Conservation (phyloP, 345 rosid genomes). For the Corchorus capsularis region DNA sequence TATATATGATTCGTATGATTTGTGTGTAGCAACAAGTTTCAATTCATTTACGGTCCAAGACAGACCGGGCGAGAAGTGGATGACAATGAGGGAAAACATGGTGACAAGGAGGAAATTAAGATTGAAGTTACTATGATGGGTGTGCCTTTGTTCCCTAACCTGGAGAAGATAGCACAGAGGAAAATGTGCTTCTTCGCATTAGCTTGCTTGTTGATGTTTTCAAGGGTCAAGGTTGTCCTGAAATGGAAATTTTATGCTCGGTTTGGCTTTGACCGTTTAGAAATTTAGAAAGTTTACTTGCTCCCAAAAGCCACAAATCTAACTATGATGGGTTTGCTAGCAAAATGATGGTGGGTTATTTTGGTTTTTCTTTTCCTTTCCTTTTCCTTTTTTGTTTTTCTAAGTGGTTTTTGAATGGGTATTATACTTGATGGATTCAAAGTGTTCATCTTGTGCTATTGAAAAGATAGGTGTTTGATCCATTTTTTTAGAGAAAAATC, state of each 20-base stretch:
- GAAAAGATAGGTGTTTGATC: no score
- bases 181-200: constrained; percentile 53
- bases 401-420: no score
- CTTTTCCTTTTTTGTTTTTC: no score
- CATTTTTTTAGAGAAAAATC: no score
- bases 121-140: constrained; percentile 71
- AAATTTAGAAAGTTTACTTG: constrained; percentile 58
- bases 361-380: no score
- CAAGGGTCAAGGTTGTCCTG: constrained; percentile 42
- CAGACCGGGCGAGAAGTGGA: constrained; percentile 54
- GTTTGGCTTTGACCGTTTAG: constrained; percentile 61
- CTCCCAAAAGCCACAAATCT: no score
- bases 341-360: no score
- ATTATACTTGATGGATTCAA: no score
- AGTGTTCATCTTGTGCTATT: no score
- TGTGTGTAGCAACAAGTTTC: constrained; percentile 52
- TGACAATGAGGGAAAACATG: constrained; percentile 50
- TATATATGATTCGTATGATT: not conserved
- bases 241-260: constrained; percentile 47
- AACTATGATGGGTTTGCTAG: no score
- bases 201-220: constrained; percentile 56
- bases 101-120: constrained; percentile 47
- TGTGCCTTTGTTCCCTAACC: constrained; percentile 40
- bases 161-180: constrained; percentile 51
- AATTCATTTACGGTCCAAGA: constrained; percentile 60